These are phyloP conservation scores for Mycena capillaripes DNA, from an alignment of 768 basidiomycete genomes.

Conservation along the genomic window DNA sequence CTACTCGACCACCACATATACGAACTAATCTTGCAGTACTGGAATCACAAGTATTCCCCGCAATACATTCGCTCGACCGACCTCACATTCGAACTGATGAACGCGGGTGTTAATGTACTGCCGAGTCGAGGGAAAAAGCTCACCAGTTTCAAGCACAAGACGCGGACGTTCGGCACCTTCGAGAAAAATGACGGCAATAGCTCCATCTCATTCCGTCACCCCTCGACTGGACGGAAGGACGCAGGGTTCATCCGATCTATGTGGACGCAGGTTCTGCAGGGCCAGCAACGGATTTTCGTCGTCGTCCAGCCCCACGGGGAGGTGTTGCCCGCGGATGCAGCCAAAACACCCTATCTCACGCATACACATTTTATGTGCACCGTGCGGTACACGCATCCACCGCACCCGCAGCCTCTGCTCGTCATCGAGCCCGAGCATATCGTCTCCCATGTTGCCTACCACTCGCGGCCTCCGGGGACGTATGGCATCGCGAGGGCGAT, in stretches of 20 bases:
- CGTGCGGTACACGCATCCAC: background rate
- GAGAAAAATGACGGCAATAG: background rate
- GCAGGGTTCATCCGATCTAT: background rate
- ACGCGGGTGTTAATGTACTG: background rate
- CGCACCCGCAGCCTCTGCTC: background rate
- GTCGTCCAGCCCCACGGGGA: constrained; percentile 10
- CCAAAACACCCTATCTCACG: constrained; percentile 3
- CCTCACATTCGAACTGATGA: background rate
- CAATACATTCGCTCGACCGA: constrained; percentile 2
- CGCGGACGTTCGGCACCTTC: background rate
- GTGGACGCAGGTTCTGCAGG: constrained; percentile 1
- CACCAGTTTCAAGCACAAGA: constrained; percentile 2
- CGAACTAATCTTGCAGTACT: constrained; percentile 7
- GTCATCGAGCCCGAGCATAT: constrained; percentile 19
- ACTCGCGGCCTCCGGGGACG: background rate
- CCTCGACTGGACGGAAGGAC: constrained; percentile 4
- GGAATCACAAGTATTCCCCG: constrained; percentile 5
- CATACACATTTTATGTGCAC: background rate
- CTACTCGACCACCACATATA: background rate
- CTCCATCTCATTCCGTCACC: constrained; percentile 5
- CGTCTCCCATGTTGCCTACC: constrained; percentile 11
- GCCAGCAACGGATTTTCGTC: constrained; percentile 5
- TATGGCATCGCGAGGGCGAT: background rate
- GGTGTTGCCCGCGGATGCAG: background rate
- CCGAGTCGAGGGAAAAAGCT: background rate